phyloP scores from a whole-genome alignment of 2,329 filamentous ascomycete species.

The Fonsecaea erecta region DNA sequence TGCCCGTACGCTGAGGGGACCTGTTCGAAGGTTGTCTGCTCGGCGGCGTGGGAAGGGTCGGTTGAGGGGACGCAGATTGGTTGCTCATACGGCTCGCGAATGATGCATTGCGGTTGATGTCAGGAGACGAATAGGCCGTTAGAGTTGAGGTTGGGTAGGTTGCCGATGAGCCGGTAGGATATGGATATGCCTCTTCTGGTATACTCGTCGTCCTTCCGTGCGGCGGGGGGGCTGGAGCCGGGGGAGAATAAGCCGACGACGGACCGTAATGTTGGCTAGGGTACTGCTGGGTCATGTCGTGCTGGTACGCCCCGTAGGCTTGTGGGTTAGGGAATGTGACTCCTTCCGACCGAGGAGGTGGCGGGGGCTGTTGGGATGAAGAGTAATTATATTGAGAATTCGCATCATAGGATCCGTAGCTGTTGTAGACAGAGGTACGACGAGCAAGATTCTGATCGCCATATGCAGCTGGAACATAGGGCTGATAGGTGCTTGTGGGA shows the following conservation, averaged over 20 bases:
- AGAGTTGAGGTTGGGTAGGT: conserved; percentile 22
- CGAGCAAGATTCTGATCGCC: conserved; percentile 40
- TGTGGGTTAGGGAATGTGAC: conserved; percentile 19
- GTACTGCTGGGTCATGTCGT: conserved; percentile 27
- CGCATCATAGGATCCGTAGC: conserved; percentile 35
- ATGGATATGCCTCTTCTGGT: conserved; percentile 30
- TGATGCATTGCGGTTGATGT: conserved; percentile 35
- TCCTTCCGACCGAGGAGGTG: conserved; percentile 35
- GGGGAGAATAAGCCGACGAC: conserved; percentile 35
- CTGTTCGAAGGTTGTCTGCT: conserved; percentile 57
- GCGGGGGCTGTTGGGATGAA: conserved; percentile 40
- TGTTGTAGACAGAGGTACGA: conserved; percentile 33
- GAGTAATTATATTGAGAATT: conserved; percentile 40
- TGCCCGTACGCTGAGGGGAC: conserved; percentile 57
- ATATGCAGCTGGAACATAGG: conserved; percentile 58
- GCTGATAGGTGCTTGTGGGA: conserved; percentile 44
- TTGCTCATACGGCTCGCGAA: conserved; percentile 39
- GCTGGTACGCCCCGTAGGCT: conserved; percentile 29
- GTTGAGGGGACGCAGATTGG: conserved; percentile 42
- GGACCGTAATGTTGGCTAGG: conserved; percentile 20
- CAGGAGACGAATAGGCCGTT: conserved; percentile 30
- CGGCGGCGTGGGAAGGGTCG: conserved; percentile 54
- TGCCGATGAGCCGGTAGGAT: conserved; percentile 20
- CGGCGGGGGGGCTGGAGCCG: conserved; percentile 48
- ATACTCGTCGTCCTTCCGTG: conserved; percentile 36